These are phyloP conservation scores for Diutina mesorugosa DNA, from an alignment of 1,139 yeast genomes.

Conservation along the genomic window DNA sequence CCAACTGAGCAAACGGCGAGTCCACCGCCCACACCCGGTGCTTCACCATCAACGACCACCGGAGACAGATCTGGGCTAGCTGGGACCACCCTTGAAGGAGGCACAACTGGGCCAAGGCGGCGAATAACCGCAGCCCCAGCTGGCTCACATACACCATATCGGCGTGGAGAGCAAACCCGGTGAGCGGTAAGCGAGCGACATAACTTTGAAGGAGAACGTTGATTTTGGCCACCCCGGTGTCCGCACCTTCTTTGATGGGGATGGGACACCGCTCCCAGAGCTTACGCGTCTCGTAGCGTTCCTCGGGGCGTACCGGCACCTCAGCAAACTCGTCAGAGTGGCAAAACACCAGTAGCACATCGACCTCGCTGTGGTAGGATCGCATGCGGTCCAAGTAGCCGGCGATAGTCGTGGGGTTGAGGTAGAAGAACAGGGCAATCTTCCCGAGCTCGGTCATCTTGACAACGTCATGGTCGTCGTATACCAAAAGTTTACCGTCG, in stretches of 20 bases:
- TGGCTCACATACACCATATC: conserved; percentile 93
- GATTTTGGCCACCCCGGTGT: conserved; percentile 68
- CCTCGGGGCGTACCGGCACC: conserved; percentile 81
- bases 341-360: conserved; percentile 65
- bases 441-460: conserved; percentile 66
- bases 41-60: conserved; percentile 71
- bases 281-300: conserved; percentile 61
- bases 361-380: conserved; percentile 59
- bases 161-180: conserved; percentile 84
- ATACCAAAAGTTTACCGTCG: conserved; percentile 35
- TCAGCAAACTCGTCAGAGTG: conserved; percentile 75
- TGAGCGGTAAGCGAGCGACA: conserved; percentile 60
- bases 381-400: conserved; percentile 48
- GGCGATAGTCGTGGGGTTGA: conserved; percentile 58
- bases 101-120: conserved; percentile 79
- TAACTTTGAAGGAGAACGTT: conserved; percentile 75
- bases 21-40: conserved; percentile 73
- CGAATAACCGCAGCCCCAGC: conserved; percentile 77
- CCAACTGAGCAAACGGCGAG: conserved; percentile 80
- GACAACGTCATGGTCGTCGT: conserved; percentile 36
- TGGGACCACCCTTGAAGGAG: conserved; percentile 62
- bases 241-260: conserved; percentile 64
- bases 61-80: conserved; percentile 43
- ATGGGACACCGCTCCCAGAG: conserved; percentile 70
- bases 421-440: conserved; percentile 81